phyloP scores from a whole-genome alignment of 257 asterid species.

The Jasminum sambac region DNA sequence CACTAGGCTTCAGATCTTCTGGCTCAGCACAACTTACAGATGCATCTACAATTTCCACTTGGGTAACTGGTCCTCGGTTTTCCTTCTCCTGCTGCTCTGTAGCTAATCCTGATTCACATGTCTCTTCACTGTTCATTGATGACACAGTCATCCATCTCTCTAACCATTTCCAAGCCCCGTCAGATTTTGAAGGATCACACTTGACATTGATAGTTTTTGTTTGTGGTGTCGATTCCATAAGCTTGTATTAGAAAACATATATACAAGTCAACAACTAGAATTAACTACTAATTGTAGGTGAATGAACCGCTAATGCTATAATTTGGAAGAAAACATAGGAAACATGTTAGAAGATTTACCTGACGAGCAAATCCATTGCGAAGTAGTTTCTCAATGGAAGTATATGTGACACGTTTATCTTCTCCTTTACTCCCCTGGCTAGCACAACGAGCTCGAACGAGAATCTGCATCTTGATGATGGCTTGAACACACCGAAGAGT shows the following conservation, averaged over 20 bases:
- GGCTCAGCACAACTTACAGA: conserved; percentile 29
- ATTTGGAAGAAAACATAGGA: conserved; percentile 10
- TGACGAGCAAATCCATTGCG: conserved; percentile 82
- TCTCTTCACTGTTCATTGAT: conserved; percentile 43
- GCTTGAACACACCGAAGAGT: conserved; percentile 93
- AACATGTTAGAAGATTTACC: conserved; percentile 44
- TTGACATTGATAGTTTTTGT: conserved; percentile 63
- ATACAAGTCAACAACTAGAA: conserved; percentile 25
- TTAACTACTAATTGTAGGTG: not conserved
- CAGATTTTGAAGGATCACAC: conserved; percentile 85
- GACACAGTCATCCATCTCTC: conserved; percentile 92
- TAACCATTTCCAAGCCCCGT: conserved; percentile 92
- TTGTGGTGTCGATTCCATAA: conserved; percentile 72
- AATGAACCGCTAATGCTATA: conserved; percentile 7
- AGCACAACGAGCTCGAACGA: conserved; percentile 72
- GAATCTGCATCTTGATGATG: conserved; percentile 84
- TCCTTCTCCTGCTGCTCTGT: conserved; percentile 29
- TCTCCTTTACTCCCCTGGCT: conserved; percentile 49
- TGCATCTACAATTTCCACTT: conserved; percentile 28
- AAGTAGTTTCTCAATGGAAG: conserved; percentile 75
- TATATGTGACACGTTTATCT: conserved; percentile 32
- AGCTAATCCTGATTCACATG: conserved; percentile 30
- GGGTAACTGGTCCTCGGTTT: conserved; percentile 25
- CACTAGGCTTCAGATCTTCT: conserved; percentile 23
- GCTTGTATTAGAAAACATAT: conserved; percentile 44